These are phyloP conservation scores for Cantharellus cinnabarinus DNA, from an alignment of 768 basidiomycete species.

Conservation along the genomic window DNA sequence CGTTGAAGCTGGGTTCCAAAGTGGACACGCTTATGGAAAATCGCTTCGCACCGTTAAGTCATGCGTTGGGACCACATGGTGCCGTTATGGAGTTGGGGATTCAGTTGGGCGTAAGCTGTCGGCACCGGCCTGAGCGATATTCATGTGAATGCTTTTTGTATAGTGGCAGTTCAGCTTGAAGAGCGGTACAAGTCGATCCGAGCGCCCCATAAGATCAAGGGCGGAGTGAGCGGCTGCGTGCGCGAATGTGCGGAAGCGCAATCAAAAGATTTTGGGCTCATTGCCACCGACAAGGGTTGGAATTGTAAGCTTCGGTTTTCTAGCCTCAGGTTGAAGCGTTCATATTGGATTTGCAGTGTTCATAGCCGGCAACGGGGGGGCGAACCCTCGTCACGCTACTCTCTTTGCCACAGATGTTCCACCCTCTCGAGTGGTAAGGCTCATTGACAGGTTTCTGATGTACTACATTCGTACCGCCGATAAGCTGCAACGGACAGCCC, in stretches of 20 bases:
- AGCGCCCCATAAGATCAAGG: constrained; percentile 56
- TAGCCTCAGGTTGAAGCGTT: constrained; percentile 18
- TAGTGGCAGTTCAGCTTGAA: constrained; percentile 48
- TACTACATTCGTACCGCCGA: constrained; percentile 59
- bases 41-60: constrained; percentile 54
- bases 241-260: constrained; percentile 67
- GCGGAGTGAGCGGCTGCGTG: constrained; percentile 54
- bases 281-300: constrained; percentile 67
- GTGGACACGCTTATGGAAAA: constrained; percentile 56
- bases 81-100: constrained; percentile 53
- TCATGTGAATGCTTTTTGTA: neutral
- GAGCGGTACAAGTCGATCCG: constrained; percentile 36
- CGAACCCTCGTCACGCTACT: constrained; percentile 32
- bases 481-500: constrained; percentile 45
- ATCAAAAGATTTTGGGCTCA: constrained; percentile 51
- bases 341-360: neutral
- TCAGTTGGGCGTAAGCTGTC: constrained; percentile 32
- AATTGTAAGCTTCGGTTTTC: constrained; percentile 23
- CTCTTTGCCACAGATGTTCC: constrained; percentile 50
- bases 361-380: neutral
- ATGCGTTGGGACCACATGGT: constrained; percentile 45
- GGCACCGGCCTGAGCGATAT: neutral
- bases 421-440: constrained; percentile 35
- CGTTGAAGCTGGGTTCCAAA: constrained; percentile 45
- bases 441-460: constrained; percentile 45